Evolutionary conservation across 495 filamentous ascomycete species (phyloP).

Genomic region (Penicillium daleae): DNA sequence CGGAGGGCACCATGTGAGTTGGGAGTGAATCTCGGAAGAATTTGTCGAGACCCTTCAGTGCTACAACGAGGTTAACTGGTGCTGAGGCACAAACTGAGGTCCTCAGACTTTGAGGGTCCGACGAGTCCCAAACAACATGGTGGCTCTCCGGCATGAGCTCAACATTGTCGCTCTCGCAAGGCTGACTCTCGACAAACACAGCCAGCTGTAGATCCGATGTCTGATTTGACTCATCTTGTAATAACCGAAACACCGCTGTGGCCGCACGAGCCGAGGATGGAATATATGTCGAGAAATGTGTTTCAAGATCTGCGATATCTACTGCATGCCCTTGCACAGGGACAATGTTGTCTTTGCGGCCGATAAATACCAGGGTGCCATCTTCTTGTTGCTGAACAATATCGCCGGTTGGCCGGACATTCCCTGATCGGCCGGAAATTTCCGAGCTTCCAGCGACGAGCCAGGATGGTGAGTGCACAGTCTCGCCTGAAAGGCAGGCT

Average conservation of each 20-base stretch:
- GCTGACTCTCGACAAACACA: slow-evolving; percentile 34
- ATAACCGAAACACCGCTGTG: slow-evolving; percentile 28
- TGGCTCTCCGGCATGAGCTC: slow-evolving; percentile 27
- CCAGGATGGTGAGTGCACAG: slow-evolving; percentile 38
- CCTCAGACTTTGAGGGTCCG: slow-evolving; percentile 6
- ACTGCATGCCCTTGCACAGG: slow-evolving; percentile 40
- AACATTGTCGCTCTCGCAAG: slow-evolving; percentile 26
- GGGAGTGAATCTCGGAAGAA: slow-evolving; percentile 41
- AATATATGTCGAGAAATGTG: slow-evolving; percentile 33
- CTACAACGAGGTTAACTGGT: slow-evolving; percentile 26
- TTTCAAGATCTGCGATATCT: slow-evolving; percentile 38
- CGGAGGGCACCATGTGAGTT: slow-evolving; percentile 46
- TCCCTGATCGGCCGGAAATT: slow-evolving; percentile 31
- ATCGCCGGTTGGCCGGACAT: slow-evolving; percentile 37
- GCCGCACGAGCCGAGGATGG: slow-evolving; percentile 31
- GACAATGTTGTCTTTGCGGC: slow-evolving; percentile 37
- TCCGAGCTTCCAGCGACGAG: slow-evolving; percentile 36
- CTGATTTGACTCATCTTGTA: slow-evolving; percentile 11
- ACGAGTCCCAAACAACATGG: slow-evolving; percentile 17
- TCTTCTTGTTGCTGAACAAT: slow-evolving; percentile 37
- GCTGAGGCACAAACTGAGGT: slow-evolving; percentile 24
- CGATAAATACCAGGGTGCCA: slow-evolving; percentile 36
- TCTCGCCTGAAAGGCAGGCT: slow-evolving; percentile 27
- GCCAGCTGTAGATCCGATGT: slow-evolving; percentile 26
- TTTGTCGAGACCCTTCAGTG: slow-evolving; percentile 41